Evolutionary conservation across 1,284 basidiomycete genomes (phyloP), one percentile per base, ranked within the genome.

Genomic region (Irpex sp.): DNA sequence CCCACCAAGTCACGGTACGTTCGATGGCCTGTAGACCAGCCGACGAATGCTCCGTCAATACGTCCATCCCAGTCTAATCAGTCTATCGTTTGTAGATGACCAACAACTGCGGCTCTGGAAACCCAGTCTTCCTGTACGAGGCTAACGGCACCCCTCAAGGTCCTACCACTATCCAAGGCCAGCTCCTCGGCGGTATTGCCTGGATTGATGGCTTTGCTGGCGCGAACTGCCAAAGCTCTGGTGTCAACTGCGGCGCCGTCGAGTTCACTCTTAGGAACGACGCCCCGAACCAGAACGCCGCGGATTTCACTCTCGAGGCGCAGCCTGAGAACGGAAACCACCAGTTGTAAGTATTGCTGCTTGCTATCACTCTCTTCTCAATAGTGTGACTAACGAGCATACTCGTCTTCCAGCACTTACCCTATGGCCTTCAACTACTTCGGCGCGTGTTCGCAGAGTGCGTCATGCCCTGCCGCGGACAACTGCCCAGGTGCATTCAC

Each of bases 201-300:
- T 62, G 61, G 61, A 56, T 62, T 26, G 13, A 44, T 44, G 61
- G 47, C 2, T 62, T 62, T 40, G n/a, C 56, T 2, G 61, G 61
- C n/a, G 61, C 61, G 0, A 19, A 62, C 21, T 62, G 61, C 56
- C 4, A 26, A 40, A 62, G 47, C 61, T 62, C 61, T 13, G 61
- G 61, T 51, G 61, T 62, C 40, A 62, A 62, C 61, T 62, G 61
- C 26, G 60, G 60, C 15, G 51, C 51, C 31, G 60, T 61, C 21
- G 60, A 61, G 60, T 61, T 61, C 38, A 61, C 60, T 19, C 52
- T 61, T 19, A 36, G 60, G 26, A 56, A 61, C 54, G 60, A 61
- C 54, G 60, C 60, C 3, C 60, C 60, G 4, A 57, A 57, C 54
- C 60, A 61, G 54, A 61, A 61, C 54, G 60, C 60, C 4, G 60